Evolutionary conservation across 345 rosid genomes (phyloP), one percentile per base, ranked within the genome.

Genomic region (Anastatica hierochuntica): DNA sequence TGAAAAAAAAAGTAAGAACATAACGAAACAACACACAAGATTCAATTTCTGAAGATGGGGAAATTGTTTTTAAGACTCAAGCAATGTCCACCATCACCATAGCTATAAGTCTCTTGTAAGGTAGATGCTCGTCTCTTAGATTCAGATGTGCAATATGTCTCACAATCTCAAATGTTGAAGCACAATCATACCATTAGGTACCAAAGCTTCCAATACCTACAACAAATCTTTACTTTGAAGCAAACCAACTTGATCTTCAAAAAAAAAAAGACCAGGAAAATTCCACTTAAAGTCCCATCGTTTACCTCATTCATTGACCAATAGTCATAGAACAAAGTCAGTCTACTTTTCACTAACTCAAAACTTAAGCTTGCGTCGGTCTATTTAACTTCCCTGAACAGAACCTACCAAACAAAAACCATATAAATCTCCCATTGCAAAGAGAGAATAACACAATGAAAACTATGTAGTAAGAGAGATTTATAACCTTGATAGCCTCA

Each of bases 251-350:
- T 8, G 1, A 30, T 40, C 29, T 31, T 48, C 16, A 0, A 34
- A 1, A 11, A 43, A 51, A 38, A n/a, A n/a, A n/a, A n/a, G n/a
- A 27, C 37, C 43, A 23, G 56, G 14, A n/a, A n/a, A n/a, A n/a
- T n/a, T 1, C 33, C 24, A 20, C 36, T 36, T 30, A 43, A 46
- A 48, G 50, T 54, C 15, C 34, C 38, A 38, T 52, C 10, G 23
- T 52, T 53, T 77, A 90, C 98, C 95, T 90, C 95, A 71, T 79
- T 77, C 96, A 80, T 84, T 58, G 69, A 82, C 96, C 95, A 90
- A 60, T 86, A 86, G 43, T 76, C 85, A 77, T 90, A 90, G 60
- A 77, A 82, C 74, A 90, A 50, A 39, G 81, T 90, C 66, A 86
- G 73, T 69, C 72, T 77, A 72, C 96, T 86, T 45, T 68, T 77